phyloP scores from a whole-genome alignment of 345 rosid genomes.

The Punica granatum region DNA sequence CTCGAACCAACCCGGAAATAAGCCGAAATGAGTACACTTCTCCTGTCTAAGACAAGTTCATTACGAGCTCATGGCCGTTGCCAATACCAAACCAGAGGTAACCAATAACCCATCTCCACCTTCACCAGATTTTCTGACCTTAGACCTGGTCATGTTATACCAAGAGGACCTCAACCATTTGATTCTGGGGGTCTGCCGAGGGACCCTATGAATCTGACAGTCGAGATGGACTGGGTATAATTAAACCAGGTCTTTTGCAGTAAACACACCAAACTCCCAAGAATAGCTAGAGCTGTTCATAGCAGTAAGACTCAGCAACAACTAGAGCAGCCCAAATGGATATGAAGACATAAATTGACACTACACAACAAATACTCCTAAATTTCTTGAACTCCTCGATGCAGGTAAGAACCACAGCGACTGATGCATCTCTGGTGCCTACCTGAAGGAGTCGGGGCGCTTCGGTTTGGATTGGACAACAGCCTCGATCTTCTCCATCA shows the following conservation, averaged over 20 bases:
- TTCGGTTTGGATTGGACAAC: conserved; percentile 82
- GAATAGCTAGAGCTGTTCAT: neutral
- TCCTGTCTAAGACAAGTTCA: neutral
- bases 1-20: no score
- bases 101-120: neutral
- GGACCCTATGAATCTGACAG: neutral
- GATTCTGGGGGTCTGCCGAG: neutral
- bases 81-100: no score
- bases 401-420: neutral
- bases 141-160: neutral
- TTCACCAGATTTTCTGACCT: neutral
- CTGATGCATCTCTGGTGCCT: conserved; percentile 9
- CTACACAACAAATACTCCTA: neutral
- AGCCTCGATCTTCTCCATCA: conserved; percentile 87
- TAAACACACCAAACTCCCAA: neutral
- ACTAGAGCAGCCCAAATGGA: neutral
- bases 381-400: neutral
- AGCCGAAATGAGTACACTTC: no score
- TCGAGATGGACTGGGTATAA: neutral
- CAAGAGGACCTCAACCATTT: neutral
- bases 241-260: neutral
- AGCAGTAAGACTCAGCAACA: neutral
- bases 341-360: neutral
- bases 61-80: neutral
- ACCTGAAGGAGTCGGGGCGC: conserved; percentile 80